Evolutionary conservation across 2,329 filamentous ascomycete species (phyloP), one percentile per base, ranked within the genome.

Genomic region (Trichophyton equinum): DNA sequence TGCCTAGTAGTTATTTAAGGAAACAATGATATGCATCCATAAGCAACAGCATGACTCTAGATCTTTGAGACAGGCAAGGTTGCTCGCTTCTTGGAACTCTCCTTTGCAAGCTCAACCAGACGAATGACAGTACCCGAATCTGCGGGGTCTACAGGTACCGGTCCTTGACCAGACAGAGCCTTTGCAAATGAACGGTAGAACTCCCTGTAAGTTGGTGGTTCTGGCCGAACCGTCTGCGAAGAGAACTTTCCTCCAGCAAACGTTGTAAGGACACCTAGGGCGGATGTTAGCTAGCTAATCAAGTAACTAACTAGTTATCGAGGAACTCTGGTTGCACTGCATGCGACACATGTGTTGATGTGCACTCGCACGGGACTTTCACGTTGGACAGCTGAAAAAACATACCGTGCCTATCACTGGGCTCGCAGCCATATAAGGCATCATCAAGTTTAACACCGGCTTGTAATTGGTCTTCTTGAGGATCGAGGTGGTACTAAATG

Each of bases 381-480:
- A 11, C 13, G 51, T 55, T 20, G 27, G n/a, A 27, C 25, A 18
- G 27, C 6, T 5, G 15, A 9, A 55, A 55, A 3, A 25, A 47
- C 58, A 53, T 80, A 64, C 86, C 85, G 60, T 82, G 81, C 65
- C 79, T 77, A 44, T 81, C 76, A 58, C 78, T 75, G 8, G 78
- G 76, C 67, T 91, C 88, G 44, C 81, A 71, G 1, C 85, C 89
- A 68, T 89, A 91, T 2, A 76, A 80, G 2, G 77, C 70, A 61
- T 88, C 84, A 0, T 79, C 78, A 5, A 84, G 83, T 70, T 78
- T 80, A 66, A 82, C 72, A 7, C 88, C 88, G 1, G 75, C 78
- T 71, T 82, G 82, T 59, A 91, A 79, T 71, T 90, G 86, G 61
- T 85, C 82, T 75, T 94, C 89, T 73, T 92, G 88, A 1, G 83